Evolutionary conservation across 2,329 filamentous ascomycete species (phyloP).

Genomic region (Aspergillus aculeatinus): DNA sequence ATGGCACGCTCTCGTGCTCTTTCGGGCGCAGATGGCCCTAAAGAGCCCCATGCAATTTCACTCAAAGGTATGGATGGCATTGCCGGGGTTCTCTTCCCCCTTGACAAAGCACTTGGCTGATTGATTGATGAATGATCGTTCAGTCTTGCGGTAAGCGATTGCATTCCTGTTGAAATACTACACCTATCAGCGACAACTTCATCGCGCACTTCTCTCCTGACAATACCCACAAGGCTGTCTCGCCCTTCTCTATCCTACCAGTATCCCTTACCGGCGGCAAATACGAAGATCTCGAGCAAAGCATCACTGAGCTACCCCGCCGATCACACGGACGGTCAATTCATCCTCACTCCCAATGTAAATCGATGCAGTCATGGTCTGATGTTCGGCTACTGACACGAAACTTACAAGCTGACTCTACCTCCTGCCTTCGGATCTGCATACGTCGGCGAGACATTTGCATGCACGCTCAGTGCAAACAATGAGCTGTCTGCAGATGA

Average conservation of each 20-base stretch:
- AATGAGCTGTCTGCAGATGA: conserved; percentile 63
- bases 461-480: conserved; percentile 93
- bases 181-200: background rate
- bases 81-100: background rate
- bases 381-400: conserved; percentile 13
- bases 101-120: conserved; percentile 5
- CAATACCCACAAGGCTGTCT: conserved; percentile 63
- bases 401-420: conserved; percentile 62
- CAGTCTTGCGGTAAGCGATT: conserved; percentile 41
- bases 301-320: conserved; percentile 74
- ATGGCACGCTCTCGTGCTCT: conserved; percentile 47
- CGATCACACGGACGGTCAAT: conserved; percentile 48
- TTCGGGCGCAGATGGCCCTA: conserved; percentile 49
- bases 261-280: conserved; percentile 46
- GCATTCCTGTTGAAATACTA: background rate
- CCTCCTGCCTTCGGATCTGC: conserved; percentile 90
- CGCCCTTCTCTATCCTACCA: conserved; percentile 57
- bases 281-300: conserved; percentile 54
- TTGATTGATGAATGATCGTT: conserved; percentile 24
- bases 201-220: conserved; percentile 7
- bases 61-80: conserved; percentile 58
- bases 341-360: conserved; percentile 58
- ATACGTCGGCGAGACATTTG: conserved; percentile 93
- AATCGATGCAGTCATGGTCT: conserved; percentile 10
- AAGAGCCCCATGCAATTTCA: conserved; percentile 76